These are phyloP conservation scores for Cordyceps javanica DNA, from an alignment of 2,329 filamentous ascomycete species.

Conservation along the genomic window DNA sequence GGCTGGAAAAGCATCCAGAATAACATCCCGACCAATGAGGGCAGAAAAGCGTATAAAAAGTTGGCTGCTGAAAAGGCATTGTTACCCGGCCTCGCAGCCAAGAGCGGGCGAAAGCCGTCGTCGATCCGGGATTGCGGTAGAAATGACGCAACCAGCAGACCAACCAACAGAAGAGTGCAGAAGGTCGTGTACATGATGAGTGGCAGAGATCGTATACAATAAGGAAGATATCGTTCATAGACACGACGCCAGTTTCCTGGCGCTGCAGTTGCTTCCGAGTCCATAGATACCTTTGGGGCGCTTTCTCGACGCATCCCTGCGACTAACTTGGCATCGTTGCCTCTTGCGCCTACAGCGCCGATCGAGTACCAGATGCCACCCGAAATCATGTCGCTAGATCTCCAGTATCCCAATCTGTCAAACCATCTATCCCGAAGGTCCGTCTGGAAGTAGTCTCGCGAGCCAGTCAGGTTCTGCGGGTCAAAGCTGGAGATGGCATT, in stretches of 20 bases:
- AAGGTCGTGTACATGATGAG: conserved; percentile 61
- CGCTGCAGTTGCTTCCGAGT: conserved; percentile 24
- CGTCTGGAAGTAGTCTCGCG: conserved; percentile 45
- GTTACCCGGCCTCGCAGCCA: conserved; percentile 53
- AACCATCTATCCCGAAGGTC: conserved; percentile 50
- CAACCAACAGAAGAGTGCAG: conserved; percentile 55
- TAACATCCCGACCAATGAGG: conserved; percentile 59
- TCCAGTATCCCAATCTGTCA: conserved; percentile 84
- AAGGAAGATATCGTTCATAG: conserved; percentile 62
- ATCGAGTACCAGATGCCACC: conserved; percentile 74
- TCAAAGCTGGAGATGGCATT: conserved; percentile 71
- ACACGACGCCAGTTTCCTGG: conserved; percentile 22
- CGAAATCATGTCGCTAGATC: conserved; percentile 53
- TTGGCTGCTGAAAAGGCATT: conserved; percentile 77
- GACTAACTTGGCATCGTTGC: conserved; percentile 20
- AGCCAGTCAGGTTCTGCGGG: conserved; percentile 53
- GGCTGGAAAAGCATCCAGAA: conserved; percentile 62
- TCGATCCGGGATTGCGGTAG: conserved; percentile 59
- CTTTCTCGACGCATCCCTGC: conserved; percentile 22
- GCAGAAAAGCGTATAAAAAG: conserved; percentile 78
- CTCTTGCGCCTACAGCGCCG: conserved; percentile 44
- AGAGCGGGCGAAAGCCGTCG: conserved; percentile 63
- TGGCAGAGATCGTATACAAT: conserved; percentile 63
- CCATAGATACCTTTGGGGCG: conserved; percentile 26
- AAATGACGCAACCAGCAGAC: conserved; percentile 74